Evolutionary conservation across 352 stramenopile species (phyloP), one percentile per base, ranked within the genome.

Genomic region (Pythium plurisporium): DNA sequence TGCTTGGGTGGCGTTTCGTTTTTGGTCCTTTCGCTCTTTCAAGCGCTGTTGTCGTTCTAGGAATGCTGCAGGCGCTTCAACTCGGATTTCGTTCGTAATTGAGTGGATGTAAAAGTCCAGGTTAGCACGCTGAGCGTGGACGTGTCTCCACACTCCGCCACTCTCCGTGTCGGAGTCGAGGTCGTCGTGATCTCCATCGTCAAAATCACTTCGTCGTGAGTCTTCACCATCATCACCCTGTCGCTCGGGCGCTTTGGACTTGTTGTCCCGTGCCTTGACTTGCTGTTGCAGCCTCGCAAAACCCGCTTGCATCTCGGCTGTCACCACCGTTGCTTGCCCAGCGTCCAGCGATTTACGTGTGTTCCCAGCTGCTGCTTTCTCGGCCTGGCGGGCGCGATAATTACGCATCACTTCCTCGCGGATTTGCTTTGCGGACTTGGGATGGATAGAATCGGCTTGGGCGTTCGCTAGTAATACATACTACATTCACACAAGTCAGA

Each of bases 51-150:
- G 79, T 34, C 77, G 65, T 44, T 81, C 74, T 11, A 74, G 64
- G 22, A 76, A 71, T 49, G 72, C 70, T 2, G 59, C 71, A 37
- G 82, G 82, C 12, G 74, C 54, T 58, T 89, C 65, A 3, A 82
- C 55, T 20, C 82, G 82, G 62, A 94, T 90, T 45, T 94, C 79
- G 51, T 81, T 64, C 12, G 82, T 91, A 27, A 69, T 54, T 5
- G 79, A 87, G 69, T 94, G 81, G 22, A 94, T 81, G 47, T 88
- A 94, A 37, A 94, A 87, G 46, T 88, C 72, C 49, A 81, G 65
- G 23, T 82, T 73, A 27, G 81, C 70, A 34, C 78, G 73, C 27
- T 87, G 60, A 6, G 72, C 73, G 55, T 81, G 76, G 52, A 94
- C 76, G 41, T 92, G 81, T 15, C 84, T 72, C 84, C 84, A 94